phyloP scores from a whole-genome alignment of 169 alveolate genomes.

The Cyclospora cayetanensis region DNA sequence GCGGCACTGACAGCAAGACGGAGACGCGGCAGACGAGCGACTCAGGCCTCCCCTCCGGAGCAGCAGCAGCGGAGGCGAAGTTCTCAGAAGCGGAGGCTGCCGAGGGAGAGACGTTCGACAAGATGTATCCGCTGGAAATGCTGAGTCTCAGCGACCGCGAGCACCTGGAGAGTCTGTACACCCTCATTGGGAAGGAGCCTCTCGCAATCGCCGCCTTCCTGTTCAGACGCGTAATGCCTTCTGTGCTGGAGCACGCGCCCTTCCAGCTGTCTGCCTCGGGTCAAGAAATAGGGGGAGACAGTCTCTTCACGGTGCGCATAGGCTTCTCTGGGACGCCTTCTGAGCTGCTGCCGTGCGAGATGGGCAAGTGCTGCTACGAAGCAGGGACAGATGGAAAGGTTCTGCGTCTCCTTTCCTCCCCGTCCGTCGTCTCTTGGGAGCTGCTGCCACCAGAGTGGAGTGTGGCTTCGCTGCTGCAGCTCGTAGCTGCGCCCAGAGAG shows the following conservation, averaged over 20 bases:
- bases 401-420: conserved; percentile 81
- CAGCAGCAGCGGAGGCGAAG: neutral
- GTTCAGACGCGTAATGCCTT: conserved; percentile 84
- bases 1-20: neutral
- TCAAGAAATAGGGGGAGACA: conserved; percentile 90
- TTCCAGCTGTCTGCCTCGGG: conserved; percentile 88
- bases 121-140: conserved; percentile 83
- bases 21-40: neutral
- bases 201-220: conserved; percentile 84
- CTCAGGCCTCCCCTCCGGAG: neutral
- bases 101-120: neutral
- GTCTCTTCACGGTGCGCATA: conserved; percentile 87
- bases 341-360: conserved; percentile 90
- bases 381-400: conserved; percentile 91
- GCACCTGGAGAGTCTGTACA: conserved; percentile 77
- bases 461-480: conserved; percentile 65
- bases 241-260: conserved; percentile 85
- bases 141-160: conserved; percentile 85
- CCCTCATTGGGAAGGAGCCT: conserved; percentile 80
- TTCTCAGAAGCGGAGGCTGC: neutral
- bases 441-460: conserved; percentile 49
- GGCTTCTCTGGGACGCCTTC: conserved; percentile 96
- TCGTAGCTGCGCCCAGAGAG: conserved; percentile 72
- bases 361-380: conserved; percentile 89
- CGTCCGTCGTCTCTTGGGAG: conserved; percentile 78